These are phyloP conservation scores for button mushroom (Agaricus bisporus) DNA, from an alignment of 768 basidiomycete species.

Conservation along the genomic window DNA sequence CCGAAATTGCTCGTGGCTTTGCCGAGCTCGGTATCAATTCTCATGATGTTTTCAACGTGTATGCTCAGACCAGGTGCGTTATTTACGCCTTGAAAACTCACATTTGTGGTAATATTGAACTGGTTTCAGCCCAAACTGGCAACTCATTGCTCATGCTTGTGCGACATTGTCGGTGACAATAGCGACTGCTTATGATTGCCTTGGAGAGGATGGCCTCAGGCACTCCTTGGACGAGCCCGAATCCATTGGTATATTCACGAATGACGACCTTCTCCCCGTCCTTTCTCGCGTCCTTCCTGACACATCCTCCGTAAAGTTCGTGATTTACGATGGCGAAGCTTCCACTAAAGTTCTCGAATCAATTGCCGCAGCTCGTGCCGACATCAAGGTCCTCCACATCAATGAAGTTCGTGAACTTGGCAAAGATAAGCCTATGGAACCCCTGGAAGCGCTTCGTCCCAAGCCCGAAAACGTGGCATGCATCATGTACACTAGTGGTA, in stretches of 20 bases:
- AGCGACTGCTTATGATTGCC: constrained; percentile 94
- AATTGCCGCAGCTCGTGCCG: constrained; percentile 49
- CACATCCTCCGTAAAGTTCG: constrained; percentile 68
- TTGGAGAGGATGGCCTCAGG: constrained; percentile 80
- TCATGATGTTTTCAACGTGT: constrained; percentile 84
- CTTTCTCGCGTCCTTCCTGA: constrained; percentile 65
- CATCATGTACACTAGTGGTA: constrained; percentile 77
- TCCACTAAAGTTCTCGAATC: constrained; percentile 46
- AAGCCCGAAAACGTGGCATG: constrained; percentile 38
- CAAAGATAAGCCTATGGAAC: constrained; percentile 43
- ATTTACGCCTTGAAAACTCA: neutral
- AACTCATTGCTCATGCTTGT: constrained; percentile 80
- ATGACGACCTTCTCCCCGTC: constrained; percentile 82
- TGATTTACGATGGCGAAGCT: constrained; percentile 83
- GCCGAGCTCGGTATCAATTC: constrained; percentile 62
- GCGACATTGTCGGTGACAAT: constrained; percentile 72
- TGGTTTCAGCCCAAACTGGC: constrained; percentile 54
- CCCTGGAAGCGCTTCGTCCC: constrained; percentile 41
- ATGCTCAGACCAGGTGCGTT: constrained; percentile 74
- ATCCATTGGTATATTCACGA: constrained; percentile 84
- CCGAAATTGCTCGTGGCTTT: constrained; percentile 65
- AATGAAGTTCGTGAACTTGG: constrained; percentile 72
- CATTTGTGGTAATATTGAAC: neutral
- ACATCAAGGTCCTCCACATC: constrained; percentile 55
- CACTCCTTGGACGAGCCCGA: constrained; percentile 86